Base-by-base conservation (phyloP, 1,284 basidiomycete species). In the Puccinia horiana region DNA sequence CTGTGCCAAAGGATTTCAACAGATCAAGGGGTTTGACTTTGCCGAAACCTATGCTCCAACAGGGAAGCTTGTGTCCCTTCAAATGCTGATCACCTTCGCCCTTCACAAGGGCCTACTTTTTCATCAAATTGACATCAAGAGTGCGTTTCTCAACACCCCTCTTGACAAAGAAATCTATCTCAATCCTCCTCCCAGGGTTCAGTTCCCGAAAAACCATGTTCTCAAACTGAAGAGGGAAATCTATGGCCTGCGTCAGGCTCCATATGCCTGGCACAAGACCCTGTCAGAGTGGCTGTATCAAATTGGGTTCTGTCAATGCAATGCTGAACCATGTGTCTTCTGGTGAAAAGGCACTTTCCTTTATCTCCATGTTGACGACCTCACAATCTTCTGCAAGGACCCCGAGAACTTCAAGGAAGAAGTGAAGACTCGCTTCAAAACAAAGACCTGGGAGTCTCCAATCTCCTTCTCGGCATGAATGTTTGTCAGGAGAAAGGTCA, bases 21-120 rank as follows among this genome's bases (percentile, higher is more conserved):
- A 74, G 26, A 52, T 2, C 4, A 12, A 49, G n/a, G 72, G 72
- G n/a, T 2, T 16, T 3, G 44, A 54, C 29, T 74, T 4, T 29
- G 18, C 3, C 8, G 47, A 52, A 54, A 74, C 72, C 26, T 74
- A 49, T 32, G 47, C 72, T 14, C 49, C 72, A 18, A 74, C 72
- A 8, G 72, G 72, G 47, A 49, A 47, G 26, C 18, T 74, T 14
- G 47, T 35, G 20, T 49, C 44, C 8, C 40, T 42, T 6, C 5
- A n/a, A 6, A 70, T 47, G 67, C 35, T 42, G 9, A 70, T 70
- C 8, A 40, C 32, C 6, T 70, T 70, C 23, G 29, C 40, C n/a
- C n/a, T 47, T 8, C 16, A 40, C 8, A 4, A 47, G 6, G 23
- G 23, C 42, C 67, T 70, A 2, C 5, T 26, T 26, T 70, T 70